Evolutionary conservation across 148 eudicot genomes (phyloP), one percentile per base, ranked within the genome.

Genomic region (Linanthus parryae): DNA sequence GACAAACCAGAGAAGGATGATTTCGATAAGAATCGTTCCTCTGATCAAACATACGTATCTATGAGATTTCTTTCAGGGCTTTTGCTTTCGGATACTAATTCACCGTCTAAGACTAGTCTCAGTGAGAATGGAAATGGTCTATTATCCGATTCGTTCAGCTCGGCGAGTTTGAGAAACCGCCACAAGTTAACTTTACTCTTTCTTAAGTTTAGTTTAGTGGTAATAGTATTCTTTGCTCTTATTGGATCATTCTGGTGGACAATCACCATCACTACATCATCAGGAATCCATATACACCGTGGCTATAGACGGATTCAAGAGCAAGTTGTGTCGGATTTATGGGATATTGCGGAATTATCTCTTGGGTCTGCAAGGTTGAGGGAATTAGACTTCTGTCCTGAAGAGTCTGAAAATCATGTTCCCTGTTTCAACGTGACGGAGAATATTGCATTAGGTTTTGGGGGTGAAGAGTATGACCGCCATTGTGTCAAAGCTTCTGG

Each of bases 161-260:
- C 75, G 10, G 56, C 63, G 15, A 71, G 67, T 71, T 46, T 56
- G 23, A 82, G 88, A 67, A 82, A 59, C 58, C 72, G 83, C 22
- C 76, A 78, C 47, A 88, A 72, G 72, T 51, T 80, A 57, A 64
- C 72, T 36, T 57, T 88, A 69, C 48, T 59, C 36, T 60, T 83
- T n/a, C 73, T 88, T 63, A 81, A 63, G 58, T 50, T 73, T 31
- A 78, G 85, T 67, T 67, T 88, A 61, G 77, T 82, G 31, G 61
- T 70, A 5, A 81, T 81, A 43, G 72, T 81, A 48, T 67, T 88
- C 67, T 73, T 85, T 57, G 92, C 92, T 38, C 59, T 88, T 48
- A 64, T 68, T 27, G 81, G 85, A 46, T 94, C 99, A 17, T 78
- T 82, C 58, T 94, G 91, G 96, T 88, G 95, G 96, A 82, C 99